A percentile compares a stretch with the other conserved stretches of the same genome.
These are phyloP conservation scores for Wickerhamiella bombiphila DNA, from an alignment of 805 yeast species.

Conservation along the genomic window DNA sequence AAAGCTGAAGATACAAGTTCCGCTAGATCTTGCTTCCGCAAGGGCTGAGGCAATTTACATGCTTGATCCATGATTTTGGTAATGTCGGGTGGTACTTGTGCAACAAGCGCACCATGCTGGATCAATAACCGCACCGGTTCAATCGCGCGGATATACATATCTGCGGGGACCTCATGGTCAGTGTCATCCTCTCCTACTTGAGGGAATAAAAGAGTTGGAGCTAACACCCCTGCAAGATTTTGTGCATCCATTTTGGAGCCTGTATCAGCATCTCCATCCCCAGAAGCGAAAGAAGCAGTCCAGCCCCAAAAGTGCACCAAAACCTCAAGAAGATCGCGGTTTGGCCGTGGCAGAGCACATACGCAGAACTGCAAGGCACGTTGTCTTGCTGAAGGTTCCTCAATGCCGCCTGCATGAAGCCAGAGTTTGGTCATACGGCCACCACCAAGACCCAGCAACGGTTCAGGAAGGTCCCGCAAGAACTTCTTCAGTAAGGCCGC, in stretches of 20 bases:
- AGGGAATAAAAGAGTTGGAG: slow-evolving; percentile 75
- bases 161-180: slow-evolving; percentile 12
- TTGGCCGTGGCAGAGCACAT: slow-evolving; percentile 63
- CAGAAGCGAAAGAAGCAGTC: slow-evolving; percentile 92
- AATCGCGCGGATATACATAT: slow-evolving; percentile 62
- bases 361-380: slow-evolving; percentile 42
- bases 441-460: slow-evolving; percentile 43
- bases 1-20: background rate
- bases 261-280: slow-evolving; percentile 43
- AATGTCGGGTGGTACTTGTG: slow-evolving; percentile 59
- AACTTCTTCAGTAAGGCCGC: slow-evolving; percentile 89
- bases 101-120: slow-evolving; percentile 63
- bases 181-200: slow-evolving; percentile 25
- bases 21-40: background rate
- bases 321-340: slow-evolving; percentile 79
- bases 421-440: slow-evolving; percentile 61
- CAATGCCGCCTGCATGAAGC: slow-evolving; percentile 33
- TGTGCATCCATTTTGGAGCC: slow-evolving; percentile 95
- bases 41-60: background rate
- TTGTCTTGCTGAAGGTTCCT: slow-evolving; percentile 5
- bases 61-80: slow-evolving; percentile 28
- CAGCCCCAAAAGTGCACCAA: slow-evolving; percentile 74
- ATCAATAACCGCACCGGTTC: slow-evolving; percentile 79
- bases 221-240: slow-evolving; percentile 85
- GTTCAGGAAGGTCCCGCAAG: slow-evolving; percentile 83